Conservation (phyloP, 2,329 filamentous ascomycete genomes). For the Cercospora brassicicola region DNA sequence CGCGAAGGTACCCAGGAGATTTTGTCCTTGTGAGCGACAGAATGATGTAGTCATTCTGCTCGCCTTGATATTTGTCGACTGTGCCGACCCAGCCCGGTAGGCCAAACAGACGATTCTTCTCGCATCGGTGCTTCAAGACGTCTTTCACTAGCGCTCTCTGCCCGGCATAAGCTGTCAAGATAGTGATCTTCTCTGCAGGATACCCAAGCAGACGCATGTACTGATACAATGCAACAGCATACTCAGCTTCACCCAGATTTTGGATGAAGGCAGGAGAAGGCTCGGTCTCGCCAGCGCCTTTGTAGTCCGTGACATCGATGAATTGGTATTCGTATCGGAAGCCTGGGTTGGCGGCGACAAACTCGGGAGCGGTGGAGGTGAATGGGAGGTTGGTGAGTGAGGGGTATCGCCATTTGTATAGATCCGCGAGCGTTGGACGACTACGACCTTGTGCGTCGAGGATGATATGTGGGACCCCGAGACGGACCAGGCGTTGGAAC, state of each 20-base stretch:
- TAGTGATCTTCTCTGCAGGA: conserved; percentile 77
- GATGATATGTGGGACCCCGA: conserved; percentile 86
- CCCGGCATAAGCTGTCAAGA: conserved; percentile 90
- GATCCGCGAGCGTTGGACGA: conserved; percentile 77
- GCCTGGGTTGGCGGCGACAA: conserved; percentile 79
- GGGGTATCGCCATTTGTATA: conserved; percentile 93
- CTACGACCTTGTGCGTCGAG: conserved; percentile 93
- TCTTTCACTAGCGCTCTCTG: conserved; percentile 86
- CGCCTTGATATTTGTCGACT: conserved; percentile 97
- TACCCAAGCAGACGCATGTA: conserved; percentile 98
- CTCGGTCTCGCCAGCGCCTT: conserved; percentile 82
- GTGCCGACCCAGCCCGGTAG: conserved; percentile 87
- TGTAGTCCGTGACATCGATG: conserved; percentile 92
- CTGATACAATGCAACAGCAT: conserved; percentile 90
- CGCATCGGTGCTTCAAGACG: conserved; percentile 80
- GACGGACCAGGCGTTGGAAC: conserved; percentile 83
- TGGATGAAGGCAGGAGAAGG: conserved; percentile 94
- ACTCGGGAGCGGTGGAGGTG: conserved; percentile 69
- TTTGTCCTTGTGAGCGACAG: conserved; percentile 88
- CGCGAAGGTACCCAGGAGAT: conserved; percentile 85
- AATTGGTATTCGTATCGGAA: conserved; percentile 96
- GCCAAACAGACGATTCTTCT: conserved; percentile 79
- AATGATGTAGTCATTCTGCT: conserved; percentile 98
- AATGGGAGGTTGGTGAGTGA: conserved; percentile 75
- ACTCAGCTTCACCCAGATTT: conserved; percentile 95